A percentile compares a stretch with the other conserved stretches of the same genome.
These are phyloP conservation scores for Podospora tetraspora DNA, from an alignment of 495 filamentous ascomycete species.

Conservation along the genomic window DNA sequence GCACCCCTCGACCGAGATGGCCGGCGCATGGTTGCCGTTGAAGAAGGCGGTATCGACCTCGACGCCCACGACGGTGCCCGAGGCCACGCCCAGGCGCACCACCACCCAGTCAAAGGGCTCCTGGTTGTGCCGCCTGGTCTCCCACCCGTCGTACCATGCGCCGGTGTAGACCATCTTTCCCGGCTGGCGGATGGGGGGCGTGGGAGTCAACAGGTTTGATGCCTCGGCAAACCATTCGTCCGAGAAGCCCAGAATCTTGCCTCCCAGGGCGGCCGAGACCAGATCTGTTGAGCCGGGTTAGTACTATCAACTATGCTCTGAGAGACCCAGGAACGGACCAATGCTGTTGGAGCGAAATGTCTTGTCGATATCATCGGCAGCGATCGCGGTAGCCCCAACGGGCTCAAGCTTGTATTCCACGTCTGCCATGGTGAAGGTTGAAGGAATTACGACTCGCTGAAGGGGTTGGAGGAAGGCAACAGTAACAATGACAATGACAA, in stretches of 20 bases:
- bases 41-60: constrained; percentile 88
- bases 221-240: constrained; percentile 90
- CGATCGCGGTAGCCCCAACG: constrained; percentile 44
- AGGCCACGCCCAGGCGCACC: constrained; percentile 71
- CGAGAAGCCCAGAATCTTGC: constrained; percentile 67
- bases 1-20: constrained; percentile 74
- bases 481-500: background rate
- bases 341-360: constrained; percentile 66
- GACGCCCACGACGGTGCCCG: constrained; percentile 68
- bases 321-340: constrained; percentile 43
- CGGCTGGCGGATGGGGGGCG: constrained; percentile 66
- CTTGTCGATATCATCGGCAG: constrained; percentile 58
- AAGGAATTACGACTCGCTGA: background rate
- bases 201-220: constrained; percentile 69
- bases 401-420: constrained; percentile 43
- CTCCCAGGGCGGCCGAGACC: constrained; percentile 67
- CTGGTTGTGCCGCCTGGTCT: constrained; percentile 81
- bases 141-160: constrained; percentile 96
- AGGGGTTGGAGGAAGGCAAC: background rate
- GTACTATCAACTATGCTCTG: background rate
- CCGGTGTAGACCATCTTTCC: constrained; percentile 81
- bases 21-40: constrained; percentile 79
- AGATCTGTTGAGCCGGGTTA: constrained; percentile 53
- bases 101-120: constrained; percentile 79
- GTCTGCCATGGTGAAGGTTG: constrained; percentile 22